These are phyloP conservation scores for Fusarium guadeloupense DNA, from an alignment of 2,329 filamentous ascomycete genomes.

Conservation along the genomic window DNA sequence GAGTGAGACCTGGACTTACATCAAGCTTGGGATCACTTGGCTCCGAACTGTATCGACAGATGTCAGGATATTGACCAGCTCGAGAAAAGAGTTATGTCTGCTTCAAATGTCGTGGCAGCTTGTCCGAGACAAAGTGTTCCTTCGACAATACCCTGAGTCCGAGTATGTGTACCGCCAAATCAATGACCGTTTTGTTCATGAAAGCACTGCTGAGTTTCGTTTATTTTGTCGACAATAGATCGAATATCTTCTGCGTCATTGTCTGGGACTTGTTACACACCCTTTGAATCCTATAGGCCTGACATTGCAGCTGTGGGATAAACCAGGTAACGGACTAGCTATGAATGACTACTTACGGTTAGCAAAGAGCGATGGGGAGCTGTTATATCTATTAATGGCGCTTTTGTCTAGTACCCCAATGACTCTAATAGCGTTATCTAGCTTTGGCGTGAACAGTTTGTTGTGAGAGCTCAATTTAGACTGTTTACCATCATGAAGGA, in stretches of 20 bases:
- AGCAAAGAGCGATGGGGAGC: no score
- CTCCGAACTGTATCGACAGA: not conserved
- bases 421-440: no score
- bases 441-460: no score
- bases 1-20: no score
- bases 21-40: not conserved
- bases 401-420: no score
- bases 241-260: not conserved
- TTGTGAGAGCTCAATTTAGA: no score
- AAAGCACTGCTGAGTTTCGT: slow-evolving; percentile 3
- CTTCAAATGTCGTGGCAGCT: slow-evolving; percentile 1
- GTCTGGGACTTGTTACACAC: not conserved
- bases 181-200: slow-evolving; percentile 7
- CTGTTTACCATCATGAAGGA: no score
- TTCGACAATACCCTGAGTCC: not conserved
- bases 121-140: not conserved
- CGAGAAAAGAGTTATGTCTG: slow-evolving; percentile 6
- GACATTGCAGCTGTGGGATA: not conserved
- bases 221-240: not conserved
- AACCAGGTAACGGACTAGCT: no score
- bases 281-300: not conserved
- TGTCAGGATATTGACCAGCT: not conserved
- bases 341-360: no score
- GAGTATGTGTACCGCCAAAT: slow-evolving; percentile 1
- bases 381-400: no score